Percentiles rank a stretch among this genome's conserved stretches.
Evolutionary conservation across 805 yeast genomes (phyloP).

Genomic region (Nakazawaea holstii): DNA sequence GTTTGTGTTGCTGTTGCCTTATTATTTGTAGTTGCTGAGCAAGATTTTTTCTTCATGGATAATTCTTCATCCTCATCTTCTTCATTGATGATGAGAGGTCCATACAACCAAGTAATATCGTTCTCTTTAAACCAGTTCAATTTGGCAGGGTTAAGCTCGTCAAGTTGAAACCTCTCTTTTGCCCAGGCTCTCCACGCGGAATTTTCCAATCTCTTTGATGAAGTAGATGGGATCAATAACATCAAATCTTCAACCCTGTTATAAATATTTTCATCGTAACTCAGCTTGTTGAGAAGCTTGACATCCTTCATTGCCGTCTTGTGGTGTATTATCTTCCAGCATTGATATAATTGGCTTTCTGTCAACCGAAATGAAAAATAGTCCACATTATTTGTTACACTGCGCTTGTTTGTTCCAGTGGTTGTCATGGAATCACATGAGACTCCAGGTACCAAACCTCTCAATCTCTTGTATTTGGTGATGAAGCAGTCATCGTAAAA

Average conservation of each 20-base stretch:
- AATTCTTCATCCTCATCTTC: background rate
- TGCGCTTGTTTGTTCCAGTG: background rate
- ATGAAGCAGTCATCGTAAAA: slow-evolving; percentile 11
- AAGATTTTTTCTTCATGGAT: background rate
- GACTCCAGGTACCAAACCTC: slow-evolving; percentile 6
- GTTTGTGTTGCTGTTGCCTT: background rate
- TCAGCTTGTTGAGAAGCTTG: slow-evolving; percentile 23
- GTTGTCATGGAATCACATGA: slow-evolving; percentile 4
- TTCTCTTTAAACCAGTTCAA: slow-evolving; percentile 52
- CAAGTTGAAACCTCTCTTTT: slow-evolving; percentile 57
- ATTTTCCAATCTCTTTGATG: slow-evolving; percentile 54
- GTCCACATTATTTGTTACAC: slow-evolving; percentile 25
- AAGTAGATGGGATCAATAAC: slow-evolving; percentile 28
- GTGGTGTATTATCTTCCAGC: slow-evolving; percentile 35
- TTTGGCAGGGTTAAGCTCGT: slow-evolving; percentile 36
- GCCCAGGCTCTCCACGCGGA: slow-evolving; percentile 97
- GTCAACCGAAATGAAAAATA: slow-evolving; percentile 32
- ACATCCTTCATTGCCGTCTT: slow-evolving; percentile 28
- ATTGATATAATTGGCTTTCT: slow-evolving; percentile 29
- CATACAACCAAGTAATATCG: slow-evolving; percentile 51
- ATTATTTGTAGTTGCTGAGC: background rate
- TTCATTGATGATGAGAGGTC: slow-evolving; percentile 32
- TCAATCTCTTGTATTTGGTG: slow-evolving; percentile 11
- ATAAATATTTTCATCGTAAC: slow-evolving; percentile 15
- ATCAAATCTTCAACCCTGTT: slow-evolving; percentile 27